Conservation (phyloP, 2,329 filamentous ascomycete species). For the Ophiostoma sp. region DNA sequence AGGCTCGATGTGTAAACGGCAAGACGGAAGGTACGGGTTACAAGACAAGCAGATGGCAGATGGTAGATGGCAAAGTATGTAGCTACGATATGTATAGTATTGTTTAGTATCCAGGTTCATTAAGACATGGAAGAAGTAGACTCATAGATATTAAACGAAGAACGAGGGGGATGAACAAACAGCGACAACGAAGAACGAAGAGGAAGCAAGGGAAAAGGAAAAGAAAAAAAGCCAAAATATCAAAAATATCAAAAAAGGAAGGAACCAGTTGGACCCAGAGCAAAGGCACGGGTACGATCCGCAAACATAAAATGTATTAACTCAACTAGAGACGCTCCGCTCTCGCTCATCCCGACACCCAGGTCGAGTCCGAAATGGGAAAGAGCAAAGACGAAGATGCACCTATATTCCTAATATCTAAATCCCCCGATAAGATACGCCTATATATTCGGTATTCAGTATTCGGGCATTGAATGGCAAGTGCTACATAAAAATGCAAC, state of each 20-base stretch:
- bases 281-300: not conserved
- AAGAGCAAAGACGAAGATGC: not conserved
- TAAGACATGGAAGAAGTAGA: not conserved
- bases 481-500: too few relatives aligned
- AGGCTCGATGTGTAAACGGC: conserved; percentile 9
- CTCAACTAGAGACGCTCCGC: not conserved
- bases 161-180: not conserved
- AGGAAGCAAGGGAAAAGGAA: not conserved
- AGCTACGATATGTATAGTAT: not conserved
- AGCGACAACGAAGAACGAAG: not conserved
- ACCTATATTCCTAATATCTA: too few relatives aligned
- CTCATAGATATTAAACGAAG: not conserved
- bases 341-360: conserved; percentile 5
- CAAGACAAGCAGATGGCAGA: not conserved
- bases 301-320: not conserved
- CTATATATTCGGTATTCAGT: not conserved
- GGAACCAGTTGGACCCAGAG: not conserved
- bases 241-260: not conserved
- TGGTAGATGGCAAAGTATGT: not conserved
- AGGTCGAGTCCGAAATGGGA: conserved; percentile 1
- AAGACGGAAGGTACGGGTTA: not conserved
- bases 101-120: too few relatives aligned
- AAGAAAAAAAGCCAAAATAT: not conserved
- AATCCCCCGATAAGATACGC: not conserved
- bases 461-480: too few relatives aligned